These are phyloP conservation scores for Neurospora crassa DNA, from an alignment of 2,329 filamentous ascomycete species.

Conservation along the genomic window DNA sequence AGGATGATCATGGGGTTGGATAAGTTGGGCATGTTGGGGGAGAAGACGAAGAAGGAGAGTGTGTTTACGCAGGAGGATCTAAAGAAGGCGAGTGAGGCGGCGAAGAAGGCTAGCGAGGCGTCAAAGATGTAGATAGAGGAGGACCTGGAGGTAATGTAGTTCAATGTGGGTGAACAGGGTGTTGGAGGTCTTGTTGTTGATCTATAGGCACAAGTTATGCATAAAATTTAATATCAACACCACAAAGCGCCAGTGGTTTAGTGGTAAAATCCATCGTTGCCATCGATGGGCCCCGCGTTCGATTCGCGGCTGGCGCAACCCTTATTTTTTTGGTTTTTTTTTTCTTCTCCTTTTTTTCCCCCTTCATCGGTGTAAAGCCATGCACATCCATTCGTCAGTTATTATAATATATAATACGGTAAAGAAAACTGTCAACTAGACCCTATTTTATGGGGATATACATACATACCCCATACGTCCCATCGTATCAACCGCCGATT, in stretches of 20 bases:
- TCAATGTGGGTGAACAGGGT: constrained; percentile 11
- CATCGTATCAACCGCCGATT: neutral
- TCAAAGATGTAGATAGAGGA: constrained; percentile 27
- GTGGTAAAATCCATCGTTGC: constrained; percentile 42
- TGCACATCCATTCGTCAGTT: neutral
- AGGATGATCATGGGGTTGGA: constrained; percentile 37
- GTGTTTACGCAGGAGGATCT: constrained; percentile 25
- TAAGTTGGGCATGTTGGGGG: constrained; percentile 34
- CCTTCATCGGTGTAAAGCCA: neutral
- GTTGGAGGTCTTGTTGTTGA: constrained; percentile 5
- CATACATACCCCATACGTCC: neutral
- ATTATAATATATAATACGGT: neutral
- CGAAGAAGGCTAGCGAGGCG: constrained; percentile 6
- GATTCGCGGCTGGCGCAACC: neutral
- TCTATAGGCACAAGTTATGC: neutral
- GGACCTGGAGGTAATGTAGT: constrained; percentile 12
- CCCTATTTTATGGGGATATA: neutral
- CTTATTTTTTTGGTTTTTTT: neutral
- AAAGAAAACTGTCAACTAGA: neutral
- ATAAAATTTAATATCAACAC: neutral
- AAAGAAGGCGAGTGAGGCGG: constrained; percentile 20
- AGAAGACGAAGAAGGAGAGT: constrained; percentile 32
- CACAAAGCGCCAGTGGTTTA: constrained; percentile 29
- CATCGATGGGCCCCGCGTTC: constrained; percentile 30
- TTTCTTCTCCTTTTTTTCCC: too few relatives aligned